Percentiles rank a stretch among this genome's conserved stretches.
phyloP scores from a whole-genome alignment of 2,329 filamentous ascomycete species.

The Fusarium secorum region DNA sequence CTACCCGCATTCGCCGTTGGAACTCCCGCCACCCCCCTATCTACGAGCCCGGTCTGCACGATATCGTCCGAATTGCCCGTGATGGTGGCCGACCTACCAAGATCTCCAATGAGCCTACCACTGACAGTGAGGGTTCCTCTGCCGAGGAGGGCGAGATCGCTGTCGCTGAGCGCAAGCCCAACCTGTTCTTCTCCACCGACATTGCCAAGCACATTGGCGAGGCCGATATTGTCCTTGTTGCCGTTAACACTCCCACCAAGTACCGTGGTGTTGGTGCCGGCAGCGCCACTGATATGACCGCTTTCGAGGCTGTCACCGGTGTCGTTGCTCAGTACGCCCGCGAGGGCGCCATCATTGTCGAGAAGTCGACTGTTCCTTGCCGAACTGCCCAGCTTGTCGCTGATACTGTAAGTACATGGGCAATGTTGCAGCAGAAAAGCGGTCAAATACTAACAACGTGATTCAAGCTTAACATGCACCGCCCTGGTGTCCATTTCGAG shows the following conservation, averaged over 20 bases:
- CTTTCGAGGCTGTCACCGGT: constrained; percentile 73
- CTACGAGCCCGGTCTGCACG: constrained; percentile 74
- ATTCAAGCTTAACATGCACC: constrained; percentile 62
- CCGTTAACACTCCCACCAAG: constrained; percentile 84
- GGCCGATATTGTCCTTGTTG: constrained; percentile 77
- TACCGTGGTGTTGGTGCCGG: constrained; percentile 73
- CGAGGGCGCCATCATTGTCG: constrained; percentile 75
- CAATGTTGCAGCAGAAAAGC: not conserved
- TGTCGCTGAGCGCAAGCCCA: constrained; percentile 61
- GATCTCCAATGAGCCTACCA: constrained; percentile 50
- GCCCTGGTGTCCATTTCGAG: constrained; percentile 72
- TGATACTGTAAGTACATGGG: constrained; percentile 63
- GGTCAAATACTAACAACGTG: constrained; percentile 3
- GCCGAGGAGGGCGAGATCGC: constrained; percentile 45
- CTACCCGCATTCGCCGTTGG: constrained; percentile 73
- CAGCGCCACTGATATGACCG: constrained; percentile 74
- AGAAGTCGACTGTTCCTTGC: constrained; percentile 84
- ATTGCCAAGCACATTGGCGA: constrained; percentile 67
- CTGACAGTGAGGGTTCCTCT: constrained; percentile 44
- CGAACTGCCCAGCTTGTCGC: constrained; percentile 74
- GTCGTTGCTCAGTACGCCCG: constrained; percentile 73
- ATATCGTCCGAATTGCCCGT: constrained; percentile 71
- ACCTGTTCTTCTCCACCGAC: constrained; percentile 78
- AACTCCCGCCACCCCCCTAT: constrained; percentile 77
- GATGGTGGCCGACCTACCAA: constrained; percentile 60